Conservation (phyloP, 2,329 filamentous ascomycete species). For the Dothideomycetes sp. region DNA sequence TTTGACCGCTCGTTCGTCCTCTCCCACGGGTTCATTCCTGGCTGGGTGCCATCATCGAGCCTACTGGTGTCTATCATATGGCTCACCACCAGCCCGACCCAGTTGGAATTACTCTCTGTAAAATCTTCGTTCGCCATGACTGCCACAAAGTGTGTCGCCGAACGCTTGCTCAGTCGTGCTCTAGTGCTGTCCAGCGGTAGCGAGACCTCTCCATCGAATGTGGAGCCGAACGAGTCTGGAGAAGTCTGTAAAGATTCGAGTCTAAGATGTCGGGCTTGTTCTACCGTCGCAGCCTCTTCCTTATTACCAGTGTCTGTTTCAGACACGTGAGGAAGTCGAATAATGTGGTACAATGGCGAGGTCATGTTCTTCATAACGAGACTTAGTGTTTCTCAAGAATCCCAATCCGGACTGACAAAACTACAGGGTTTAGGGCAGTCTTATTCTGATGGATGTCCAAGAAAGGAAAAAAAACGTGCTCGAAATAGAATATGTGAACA, state of each 20-base stretch:
- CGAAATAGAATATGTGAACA: too few species aligned
- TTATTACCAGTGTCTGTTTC: background rate
- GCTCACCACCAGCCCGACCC: too few species aligned
- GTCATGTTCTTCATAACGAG: background rate
- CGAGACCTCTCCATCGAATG: slow-evolving; percentile 15
- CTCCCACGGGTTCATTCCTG: background rate
- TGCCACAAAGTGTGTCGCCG: slow-evolving; percentile 16
- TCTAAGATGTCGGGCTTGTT: slow-evolving; percentile 14
- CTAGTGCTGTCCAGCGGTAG: slow-evolving; percentile 12
- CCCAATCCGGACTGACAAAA: background rate
- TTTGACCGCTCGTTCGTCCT: background rate
- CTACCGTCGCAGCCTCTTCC: slow-evolving; percentile 8
- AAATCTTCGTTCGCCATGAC: too few species aligned
- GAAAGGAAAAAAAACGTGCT: too few species aligned
- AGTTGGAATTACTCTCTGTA: too few species aligned
- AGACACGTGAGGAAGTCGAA: background rate
- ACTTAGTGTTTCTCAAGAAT: background rate
- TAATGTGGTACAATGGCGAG: background rate
- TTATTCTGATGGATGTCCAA: too few species aligned
- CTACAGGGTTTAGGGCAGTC: too few species aligned
- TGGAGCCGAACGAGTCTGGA: slow-evolving; percentile 19
- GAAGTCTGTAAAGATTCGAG: slow-evolving; percentile 15
- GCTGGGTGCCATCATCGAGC: background rate
- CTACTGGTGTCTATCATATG: too few species aligned
- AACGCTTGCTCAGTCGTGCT: slow-evolving; percentile 14